Percentiles rank a stretch among this genome's conserved stretches.
Conservation (phyloP, 176 grass and related monocot genomes). For the Lolium perenne region DNA sequence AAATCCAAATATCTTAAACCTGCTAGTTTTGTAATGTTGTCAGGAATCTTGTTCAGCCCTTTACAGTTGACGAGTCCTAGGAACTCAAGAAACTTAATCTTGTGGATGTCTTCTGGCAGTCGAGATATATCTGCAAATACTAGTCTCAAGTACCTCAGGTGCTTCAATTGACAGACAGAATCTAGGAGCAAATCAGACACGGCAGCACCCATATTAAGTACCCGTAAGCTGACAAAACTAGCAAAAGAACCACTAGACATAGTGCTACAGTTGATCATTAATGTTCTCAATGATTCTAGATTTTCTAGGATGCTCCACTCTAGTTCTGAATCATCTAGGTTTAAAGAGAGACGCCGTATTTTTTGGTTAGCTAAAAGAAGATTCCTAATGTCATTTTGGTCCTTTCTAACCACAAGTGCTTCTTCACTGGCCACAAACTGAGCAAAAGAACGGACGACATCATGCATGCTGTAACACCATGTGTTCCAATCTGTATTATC, state of each 20-base stretch:
- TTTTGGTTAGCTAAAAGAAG: not conserved
- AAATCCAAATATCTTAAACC: constrained; percentile 8
- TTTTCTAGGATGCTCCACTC: not conserved
- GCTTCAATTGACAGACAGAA: constrained; percentile 23
- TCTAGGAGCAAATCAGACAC: not conserved
- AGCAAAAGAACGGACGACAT: constrained; percentile 30
- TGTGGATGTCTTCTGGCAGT: constrained; percentile 3
- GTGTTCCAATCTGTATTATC: not conserved
- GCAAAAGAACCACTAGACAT: not conserved
- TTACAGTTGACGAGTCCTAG: not conserved
- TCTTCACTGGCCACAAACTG: constrained; percentile 10
- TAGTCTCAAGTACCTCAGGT: constrained; percentile 24
- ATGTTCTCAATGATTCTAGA: not conserved
- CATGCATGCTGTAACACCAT: not conserved
- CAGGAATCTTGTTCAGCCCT: constrained; percentile 11
- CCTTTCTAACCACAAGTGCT: not conserved
- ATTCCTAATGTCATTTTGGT: not conserved
- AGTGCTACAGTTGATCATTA: not conserved
- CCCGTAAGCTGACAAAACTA: not conserved
- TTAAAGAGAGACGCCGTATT: not conserved
- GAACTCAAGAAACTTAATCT: constrained; percentile 32
- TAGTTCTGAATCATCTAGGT: not conserved
- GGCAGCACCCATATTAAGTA: not conserved
- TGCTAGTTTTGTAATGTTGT: not conserved
- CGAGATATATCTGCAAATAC: not conserved